Evolutionary conservation across 139 green algal species (phyloP).

Genomic region (Spirogloea muscicola): DNA sequence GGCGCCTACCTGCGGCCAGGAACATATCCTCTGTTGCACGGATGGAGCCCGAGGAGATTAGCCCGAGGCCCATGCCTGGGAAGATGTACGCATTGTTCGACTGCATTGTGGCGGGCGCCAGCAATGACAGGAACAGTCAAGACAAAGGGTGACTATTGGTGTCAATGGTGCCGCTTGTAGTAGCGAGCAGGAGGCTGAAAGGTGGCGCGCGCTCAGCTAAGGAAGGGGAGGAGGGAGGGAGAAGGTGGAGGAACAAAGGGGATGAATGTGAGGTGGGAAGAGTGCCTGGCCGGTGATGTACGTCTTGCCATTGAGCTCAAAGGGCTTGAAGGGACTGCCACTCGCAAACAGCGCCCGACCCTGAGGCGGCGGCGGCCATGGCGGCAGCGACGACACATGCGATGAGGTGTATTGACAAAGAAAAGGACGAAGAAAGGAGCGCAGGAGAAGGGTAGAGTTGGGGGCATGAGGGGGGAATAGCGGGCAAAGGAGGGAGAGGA

Average conservation of each 20-base stretch:
- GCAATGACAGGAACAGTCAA: too few species aligned
- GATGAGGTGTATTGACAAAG: too few species aligned
- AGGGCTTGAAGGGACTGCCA: constrained; percentile 71
- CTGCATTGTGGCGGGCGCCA: too few species aligned
- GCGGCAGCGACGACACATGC: too few species aligned
- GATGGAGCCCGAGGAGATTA: constrained; percentile 9
- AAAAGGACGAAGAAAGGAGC: too few species aligned
- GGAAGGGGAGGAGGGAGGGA: too few species aligned
- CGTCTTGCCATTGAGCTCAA: constrained; percentile 26
- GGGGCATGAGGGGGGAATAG: constrained; percentile 31
- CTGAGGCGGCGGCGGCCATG: constrained; percentile 26
- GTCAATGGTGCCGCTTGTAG: too few species aligned
- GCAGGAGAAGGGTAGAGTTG: not conserved
- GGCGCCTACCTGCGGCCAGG: constrained; percentile 33
- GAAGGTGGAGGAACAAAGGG: too few species aligned
- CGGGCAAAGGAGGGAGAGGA: not conserved
- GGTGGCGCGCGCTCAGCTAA: too few species aligned
- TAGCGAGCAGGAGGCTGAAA: not conserved
- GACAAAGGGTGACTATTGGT: constrained; percentile 3
- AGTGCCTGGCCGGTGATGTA: constrained; percentile 1
- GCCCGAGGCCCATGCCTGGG: constrained; percentile 35
- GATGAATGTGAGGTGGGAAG: too few species aligned
- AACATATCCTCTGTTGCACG: constrained; percentile 37
- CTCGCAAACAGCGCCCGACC: constrained; percentile 71
- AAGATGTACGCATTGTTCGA: constrained; percentile 81